Base-by-base conservation (phyloP, 768 basidiomycete genomes). In the Lactarius sanguifluus region DNA sequence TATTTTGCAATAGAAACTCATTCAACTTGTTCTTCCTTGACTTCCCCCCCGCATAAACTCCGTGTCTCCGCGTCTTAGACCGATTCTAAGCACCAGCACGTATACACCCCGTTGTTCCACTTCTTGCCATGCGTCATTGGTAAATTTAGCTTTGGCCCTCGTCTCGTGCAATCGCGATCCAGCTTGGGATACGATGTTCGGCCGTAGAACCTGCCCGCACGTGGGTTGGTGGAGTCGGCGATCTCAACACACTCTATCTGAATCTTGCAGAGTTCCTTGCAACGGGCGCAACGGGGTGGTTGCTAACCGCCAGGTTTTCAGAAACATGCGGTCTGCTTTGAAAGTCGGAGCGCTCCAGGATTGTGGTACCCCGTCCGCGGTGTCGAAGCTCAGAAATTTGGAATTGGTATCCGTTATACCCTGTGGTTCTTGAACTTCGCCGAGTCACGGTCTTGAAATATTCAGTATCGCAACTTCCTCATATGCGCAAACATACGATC, bases 1-100 rank as follows among this genome's bases (percentile, higher is more conserved):
- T 23, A 57, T 55, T 28, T 36, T 47, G 36, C 64, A 65, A 66
- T 68, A 67, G 47, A 66, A 41, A 30, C 30, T 45, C 57, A 50
- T 56, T 59, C 41, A 41, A n/a, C 34, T 16, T 52, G 16, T 28
- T 25, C 47, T 52, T 18, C 25, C 5, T 52, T n/a, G 34, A 18
- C 40, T 5, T 45, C 34, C 18, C 25, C 30, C 57, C 57, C 25
- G 16, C 38, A 50, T 12, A 32, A 54, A 59, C 47, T 54, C 47
- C 61, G 50, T 40, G 57, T n/a, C 34, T 20, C 36, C 13, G 23
- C 18, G 20, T 57, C 23, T 1, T 47, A n/a, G 58, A 15, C 15
- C 34, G 40, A 55, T 25, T 32, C 34, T 55, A 32, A 2, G 8
- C 41, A 23, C 20, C 50, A 25, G 47, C 15, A 13, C 28, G 45